These are phyloP conservation scores for Trichosanthes truncata DNA, from an alignment of 306 rosid species.

Conservation along the genomic window DNA sequence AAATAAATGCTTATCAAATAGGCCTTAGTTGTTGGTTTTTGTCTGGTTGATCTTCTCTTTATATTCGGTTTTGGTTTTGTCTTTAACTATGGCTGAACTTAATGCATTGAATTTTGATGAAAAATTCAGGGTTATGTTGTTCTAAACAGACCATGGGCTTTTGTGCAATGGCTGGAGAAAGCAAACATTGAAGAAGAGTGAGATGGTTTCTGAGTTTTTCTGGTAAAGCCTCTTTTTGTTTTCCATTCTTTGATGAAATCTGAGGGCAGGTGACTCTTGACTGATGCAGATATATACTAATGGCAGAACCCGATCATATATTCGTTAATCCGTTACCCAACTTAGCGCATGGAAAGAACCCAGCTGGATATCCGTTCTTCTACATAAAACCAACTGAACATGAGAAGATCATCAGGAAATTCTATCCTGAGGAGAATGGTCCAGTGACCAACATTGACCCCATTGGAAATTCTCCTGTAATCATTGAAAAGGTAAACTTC, in stretches of 20 bases:
- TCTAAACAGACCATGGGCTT: slow-evolving; percentile 95
- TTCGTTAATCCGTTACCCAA: slow-evolving; percentile 79
- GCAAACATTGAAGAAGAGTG: slow-evolving; percentile 81
- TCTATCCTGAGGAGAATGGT: slow-evolving; percentile 65
- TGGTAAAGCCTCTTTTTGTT: neutral
- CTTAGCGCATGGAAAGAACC: slow-evolving; percentile 49
- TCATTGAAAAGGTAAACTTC: slow-evolving; percentile 62
- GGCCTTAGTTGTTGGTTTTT: neutral
- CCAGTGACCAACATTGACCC: slow-evolving; percentile 81
- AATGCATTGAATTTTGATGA: slow-evolving; percentile 5
- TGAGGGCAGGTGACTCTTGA: slow-evolving; percentile 24
- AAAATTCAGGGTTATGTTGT: slow-evolving; percentile 71
- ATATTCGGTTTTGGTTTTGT: neutral
- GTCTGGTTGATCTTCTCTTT: neutral
- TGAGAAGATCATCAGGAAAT: slow-evolving; percentile 61
- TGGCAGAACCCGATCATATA: slow-evolving; percentile 95
- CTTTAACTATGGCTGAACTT: neutral
- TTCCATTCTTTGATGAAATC: slow-evolving; percentile 19
- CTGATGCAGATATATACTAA: slow-evolving; percentile 78
- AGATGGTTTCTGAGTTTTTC: slow-evolving; percentile 14
- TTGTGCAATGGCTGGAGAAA: slow-evolving; percentile 94
- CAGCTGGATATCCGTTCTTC: slow-evolving; percentile 78
- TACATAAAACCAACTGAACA: slow-evolving; percentile 64
- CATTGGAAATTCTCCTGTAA: slow-evolving; percentile 93
- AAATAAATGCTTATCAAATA: too few species aligned